Evolutionary conservation across 768 basidiomycete genomes (phyloP), one percentile per base, ranked within the genome.

Genomic region (Lyophyllum semitale): DNA sequence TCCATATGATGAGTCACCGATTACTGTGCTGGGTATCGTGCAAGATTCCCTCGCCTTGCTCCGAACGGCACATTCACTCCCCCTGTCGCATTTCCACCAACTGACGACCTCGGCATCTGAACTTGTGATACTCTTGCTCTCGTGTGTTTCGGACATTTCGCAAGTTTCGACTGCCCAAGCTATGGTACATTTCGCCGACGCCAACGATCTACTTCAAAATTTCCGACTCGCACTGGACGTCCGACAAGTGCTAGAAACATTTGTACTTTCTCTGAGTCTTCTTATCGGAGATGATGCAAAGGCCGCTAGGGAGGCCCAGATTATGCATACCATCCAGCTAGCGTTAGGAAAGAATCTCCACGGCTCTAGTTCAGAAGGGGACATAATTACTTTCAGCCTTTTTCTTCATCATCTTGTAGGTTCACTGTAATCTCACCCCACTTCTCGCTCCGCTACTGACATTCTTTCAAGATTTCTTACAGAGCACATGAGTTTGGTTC

Each of bases 271-370:
- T 4, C 67, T 91, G 41, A 82, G 81, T 52, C 73, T 87, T 55
- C 61, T 84, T 27, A 76, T 88, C 29, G 85, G 84, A 35, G 88
- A 89, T 60, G 88, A 90, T 53, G 82, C 81, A 23, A 89, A 87
- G 65, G 80, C 77, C 44, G 79, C 84, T n/a, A 75, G 82, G 53
- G 88, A 91, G 69, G 83, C 85, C 15, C 87, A 89, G 55, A 78
- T 88, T 69, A 81, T 88, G 73, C 88, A 89, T 49, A 81, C 73
- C 20, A 68, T 85, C 35, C 87, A 86, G 54, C 65, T 85, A 49
- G 72, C 78, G 9, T 66, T 85, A 27, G 82, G 81, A 18, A 89
- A 85, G 65, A 84, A 86, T 53, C 71, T 81, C 48, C 63, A 82
- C 27, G 82, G 80, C 11, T 73, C 85, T 20, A 82, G 76, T 60